These are phyloP conservation scores for Gynostemma pentaphyllum DNA, from an alignment of 306 rosid species.

Conservation along the genomic window DNA sequence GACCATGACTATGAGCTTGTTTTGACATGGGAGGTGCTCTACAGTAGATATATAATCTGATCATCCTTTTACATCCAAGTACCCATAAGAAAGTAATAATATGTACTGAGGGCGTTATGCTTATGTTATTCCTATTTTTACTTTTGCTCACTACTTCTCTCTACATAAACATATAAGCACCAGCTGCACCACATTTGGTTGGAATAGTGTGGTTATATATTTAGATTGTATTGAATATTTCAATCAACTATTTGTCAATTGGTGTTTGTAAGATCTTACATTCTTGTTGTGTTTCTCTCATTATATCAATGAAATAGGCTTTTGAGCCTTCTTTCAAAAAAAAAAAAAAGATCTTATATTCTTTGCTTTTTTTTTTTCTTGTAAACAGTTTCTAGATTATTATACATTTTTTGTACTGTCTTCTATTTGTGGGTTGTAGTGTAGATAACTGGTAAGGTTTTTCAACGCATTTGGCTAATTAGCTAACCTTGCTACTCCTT, in stretches of 20 bases:
- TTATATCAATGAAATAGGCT: too few relatives aligned
- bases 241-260: background rate
- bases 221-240: background rate
- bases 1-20: too few relatives aligned
- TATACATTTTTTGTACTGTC: background rate
- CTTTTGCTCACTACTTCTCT: background rate
- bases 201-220: background rate
- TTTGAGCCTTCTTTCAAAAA: too few relatives aligned
- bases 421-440: background rate
- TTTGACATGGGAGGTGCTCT: too few relatives aligned
- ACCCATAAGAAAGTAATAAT: background rate
- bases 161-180: too few relatives aligned
- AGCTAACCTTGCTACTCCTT: constrained; percentile 5
- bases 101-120: background rate
- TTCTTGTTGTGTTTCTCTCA: too few relatives aligned
- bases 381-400: background rate
- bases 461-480: background rate
- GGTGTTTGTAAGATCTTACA: too few relatives aligned
- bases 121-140: background rate
- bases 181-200: background rate
- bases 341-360: background rate
- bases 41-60: too few relatives aligned
- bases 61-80: background rate
- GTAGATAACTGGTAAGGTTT: background rate
- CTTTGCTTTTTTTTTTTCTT: background rate